Conservation (phyloP, 2,329 filamentous ascomycete species). For the Exophiala sp. region DNA sequence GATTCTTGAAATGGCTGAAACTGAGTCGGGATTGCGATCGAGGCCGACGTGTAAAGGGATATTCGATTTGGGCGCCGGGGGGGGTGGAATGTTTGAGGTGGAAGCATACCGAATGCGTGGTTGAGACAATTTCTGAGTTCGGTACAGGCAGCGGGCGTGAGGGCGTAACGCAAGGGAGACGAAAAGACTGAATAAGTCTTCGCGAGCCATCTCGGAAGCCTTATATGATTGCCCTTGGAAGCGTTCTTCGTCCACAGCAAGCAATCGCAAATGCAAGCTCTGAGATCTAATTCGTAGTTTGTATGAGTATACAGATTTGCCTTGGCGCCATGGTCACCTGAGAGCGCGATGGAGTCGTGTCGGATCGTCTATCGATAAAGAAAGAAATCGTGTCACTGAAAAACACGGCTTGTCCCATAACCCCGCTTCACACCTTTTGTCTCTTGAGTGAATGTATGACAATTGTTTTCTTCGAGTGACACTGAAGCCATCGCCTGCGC, state of each 20-base stretch:
- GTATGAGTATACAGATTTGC: no score
- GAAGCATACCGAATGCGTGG: conserved; percentile 14
- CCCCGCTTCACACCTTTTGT: conserved; percentile 6
- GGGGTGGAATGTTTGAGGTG: conserved; percentile 9
- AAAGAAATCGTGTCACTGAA: conserved; percentile 1
- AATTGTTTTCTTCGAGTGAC: neutral
- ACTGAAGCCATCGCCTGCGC: neutral
- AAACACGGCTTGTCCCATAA: conserved; percentile 8
- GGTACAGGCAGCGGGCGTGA: conserved; percentile 21
- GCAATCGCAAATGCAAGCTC: no score
- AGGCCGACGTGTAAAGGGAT: conserved; percentile 27
- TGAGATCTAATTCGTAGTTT: no score
- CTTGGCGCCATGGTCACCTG: conserved; percentile 8
- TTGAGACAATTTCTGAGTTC: conserved; percentile 1
- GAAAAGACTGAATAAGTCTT: conserved; percentile 18
- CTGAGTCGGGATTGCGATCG: conserved; percentile 24
- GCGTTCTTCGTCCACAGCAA: neutral
- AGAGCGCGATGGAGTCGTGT: conserved; percentile 13
- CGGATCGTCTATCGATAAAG: conserved; percentile 1
- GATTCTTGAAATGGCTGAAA: conserved; percentile 27
- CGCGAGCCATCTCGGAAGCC: conserved; percentile 13
- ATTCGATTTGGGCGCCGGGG: conserved; percentile 4
- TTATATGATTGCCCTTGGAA: neutral
- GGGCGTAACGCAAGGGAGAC: conserved; percentile 24
- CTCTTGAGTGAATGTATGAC: conserved; percentile 3